Percentiles rank a stretch among this genome's conserved stretches.
Evolutionary conservation across 1,284 basidiomycete genomes (phyloP).

Genomic region (Amylostereum chailletii): DNA sequence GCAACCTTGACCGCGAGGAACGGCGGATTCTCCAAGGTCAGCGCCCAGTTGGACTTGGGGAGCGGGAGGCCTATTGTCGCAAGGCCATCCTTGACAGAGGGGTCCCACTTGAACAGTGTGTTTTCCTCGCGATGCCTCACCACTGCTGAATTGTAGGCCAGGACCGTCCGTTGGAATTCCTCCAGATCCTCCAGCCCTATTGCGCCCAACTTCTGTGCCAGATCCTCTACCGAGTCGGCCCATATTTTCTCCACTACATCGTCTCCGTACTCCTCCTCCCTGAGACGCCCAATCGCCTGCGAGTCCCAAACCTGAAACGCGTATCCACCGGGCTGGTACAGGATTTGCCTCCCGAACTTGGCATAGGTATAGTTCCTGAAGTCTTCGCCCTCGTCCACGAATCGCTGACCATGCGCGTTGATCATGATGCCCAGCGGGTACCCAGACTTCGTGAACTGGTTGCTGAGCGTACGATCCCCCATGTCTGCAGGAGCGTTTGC

Average conservation of each 20-base stretch:
- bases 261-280: slow-evolving; percentile 58
- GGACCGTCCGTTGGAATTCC: slow-evolving; percentile 36
- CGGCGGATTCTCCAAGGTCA: slow-evolving; percentile 39
- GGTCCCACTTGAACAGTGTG: slow-evolving; percentile 38
- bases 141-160: slow-evolving; percentile 43
- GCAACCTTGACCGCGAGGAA: slow-evolving; percentile 59
- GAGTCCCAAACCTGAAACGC: slow-evolving; percentile 60
- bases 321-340: slow-evolving; percentile 45
- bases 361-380: slow-evolving; percentile 68
- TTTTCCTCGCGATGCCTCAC: slow-evolving; percentile 26
- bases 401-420: slow-evolving; percentile 45
- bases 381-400: slow-evolving; percentile 65
- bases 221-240: slow-evolving; percentile 37
- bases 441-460: slow-evolving; percentile 65
- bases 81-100: slow-evolving; percentile 52
- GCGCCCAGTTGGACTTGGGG: slow-evolving; percentile 54
- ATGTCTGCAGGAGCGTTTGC: slow-evolving; percentile 42
- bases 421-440: slow-evolving; percentile 65
- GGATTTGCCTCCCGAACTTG: slow-evolving; percentile 51
- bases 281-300: slow-evolving; percentile 31
- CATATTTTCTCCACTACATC: slow-evolving; percentile 45
- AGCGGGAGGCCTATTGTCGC: slow-evolving; percentile 32
- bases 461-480: slow-evolving; percentile 49
- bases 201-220: slow-evolving; percentile 37
- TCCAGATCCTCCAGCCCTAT: slow-evolving; percentile 37